Base-by-base conservation (phyloP, 805 yeast genomes). In the Zygosaccharomyces pseudorouxii region DNA sequence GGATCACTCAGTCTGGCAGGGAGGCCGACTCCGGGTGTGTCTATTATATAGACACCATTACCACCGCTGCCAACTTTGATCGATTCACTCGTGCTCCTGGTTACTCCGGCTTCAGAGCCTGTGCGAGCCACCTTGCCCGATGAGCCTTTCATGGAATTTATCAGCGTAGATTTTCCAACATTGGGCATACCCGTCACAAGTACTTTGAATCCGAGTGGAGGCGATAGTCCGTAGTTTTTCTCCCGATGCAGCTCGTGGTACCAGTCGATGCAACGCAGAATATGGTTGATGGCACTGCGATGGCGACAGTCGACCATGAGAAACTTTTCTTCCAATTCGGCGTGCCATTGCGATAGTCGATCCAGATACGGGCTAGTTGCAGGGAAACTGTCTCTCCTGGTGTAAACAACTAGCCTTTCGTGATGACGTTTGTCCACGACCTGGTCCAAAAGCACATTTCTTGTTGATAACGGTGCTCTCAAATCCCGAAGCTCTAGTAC, bases 141-240 rank as follows among this genome's bases (percentile, higher is more conserved):
- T 42, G 60, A 48, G 6, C 69, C 69, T 50, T 97, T 69, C 44
- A 90, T 68, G 0, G 84, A 73, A 60, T 93, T 93, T 23, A 90
- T 84, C 42, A 93, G 64, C 0, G 97, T 85, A 10, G 96, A 86
- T 66, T 93, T 93, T 0, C 99, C 99, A n/a, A 89, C 95, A 63
- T 93, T 93, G 1, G 99, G 99, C 93, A 93, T 86, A 0, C 99
- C 99, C 5, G 84, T 82, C 39, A 92, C 79, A 72, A 90, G 72
- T 49, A 86, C 66, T 19, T 89, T 68, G 42, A 86, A 70, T 0
- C 98, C 98, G 50, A 89, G 66, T 0, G 97, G 97, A 0, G 96
- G 95, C 1, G 82, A 79, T 0, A 92, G 88, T 16, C 64, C 65
- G 75, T 47, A 33, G 36, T 47, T 46, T 23, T 36, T 38, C 20